Evolutionary conservation across 768 basidiomycete species (phyloP).

Genomic region (Mrakia hoshinonis): DNA sequence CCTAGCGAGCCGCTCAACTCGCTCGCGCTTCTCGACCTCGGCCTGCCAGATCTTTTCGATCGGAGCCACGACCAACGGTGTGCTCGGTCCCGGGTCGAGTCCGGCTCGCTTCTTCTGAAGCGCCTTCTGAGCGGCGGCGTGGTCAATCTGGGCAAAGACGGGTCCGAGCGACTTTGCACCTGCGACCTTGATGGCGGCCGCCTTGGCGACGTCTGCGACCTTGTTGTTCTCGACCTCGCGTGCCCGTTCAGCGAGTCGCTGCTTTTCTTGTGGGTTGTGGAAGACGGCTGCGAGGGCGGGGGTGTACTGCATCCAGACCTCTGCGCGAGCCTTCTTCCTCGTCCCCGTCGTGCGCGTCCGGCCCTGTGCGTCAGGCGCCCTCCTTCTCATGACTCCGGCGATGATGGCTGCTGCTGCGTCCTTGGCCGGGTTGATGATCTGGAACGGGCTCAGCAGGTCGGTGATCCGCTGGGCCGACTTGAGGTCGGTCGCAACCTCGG

Average conservation of each 20-base stretch:
- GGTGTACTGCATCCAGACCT: conserved; percentile 12
- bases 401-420: not conserved
- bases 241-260: not conserved
- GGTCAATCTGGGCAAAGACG: not conserved
- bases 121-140: not conserved
- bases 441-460: conserved; percentile 4
- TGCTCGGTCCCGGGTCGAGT: not conserved
- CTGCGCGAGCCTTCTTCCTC: conserved; percentile 11
- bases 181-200: not conserved
- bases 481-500: conserved; percentile 11
- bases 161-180: not conserved
- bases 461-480: not conserved
- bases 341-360: conserved; percentile 21
- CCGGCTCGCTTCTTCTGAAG: not conserved
- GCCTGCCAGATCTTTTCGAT: not conserved
- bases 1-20: not conserved
- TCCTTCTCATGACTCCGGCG: not conserved
- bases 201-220: not conserved
- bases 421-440: not conserved
- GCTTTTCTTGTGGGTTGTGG: not conserved
- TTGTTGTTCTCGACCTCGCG: not conserved
- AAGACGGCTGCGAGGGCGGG: not conserved
- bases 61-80: not conserved
- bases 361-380: not conserved
- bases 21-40: not conserved